Evolutionary conservation across 306 rosid genomes (phyloP), one percentile per base, ranked within the genome.

Genomic region (Gastrolobium villosum): DNA sequence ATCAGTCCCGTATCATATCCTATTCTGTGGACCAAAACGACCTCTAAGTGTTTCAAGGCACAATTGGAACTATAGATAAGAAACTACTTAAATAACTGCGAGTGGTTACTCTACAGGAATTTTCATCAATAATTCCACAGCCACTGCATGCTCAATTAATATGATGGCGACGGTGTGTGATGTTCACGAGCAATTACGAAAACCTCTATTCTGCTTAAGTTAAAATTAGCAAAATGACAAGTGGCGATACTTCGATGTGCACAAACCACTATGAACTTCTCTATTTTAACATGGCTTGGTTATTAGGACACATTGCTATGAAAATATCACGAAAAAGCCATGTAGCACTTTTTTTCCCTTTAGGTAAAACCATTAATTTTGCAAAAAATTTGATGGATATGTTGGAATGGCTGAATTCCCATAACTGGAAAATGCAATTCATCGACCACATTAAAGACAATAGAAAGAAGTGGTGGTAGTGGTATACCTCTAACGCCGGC

Each of bases 131-230:
- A 14, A 32, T 14, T 48, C 34, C 63, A 49, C 41, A 15, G 26
- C 26, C 26, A 62, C 5, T 54, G 74, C 66, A 5, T 10, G 57
- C 54, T 63, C 68, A 49, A 39, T 53, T 52, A 65, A 40, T 31
- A 40, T 52, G 41, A 30, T 65, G 44, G 74, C 14, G 46, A 32
- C 44, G 39, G 26, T 20, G 9, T 53, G 30, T 61, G n/a, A 55
- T 59, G 10, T 10, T 55, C 45, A 37, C 10, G 5, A 5, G 65
- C 45, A 67, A 63, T 41, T 43, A 43, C 40, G 55, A 76, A 15
- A 65, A 65, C 34, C 65, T 61, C 15, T 50, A 10, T 6, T 46
- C 46, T 74, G 70, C 48, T n/a, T 35, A 45, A 59, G 15, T 9
- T 48, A 3, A 15, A 48, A 4, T 3, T 5, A 6, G 43, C 6